phyloP scores from a whole-genome alignment of 192 early-diverging fungal genomes.

The Mortierella antarctica region DNA sequence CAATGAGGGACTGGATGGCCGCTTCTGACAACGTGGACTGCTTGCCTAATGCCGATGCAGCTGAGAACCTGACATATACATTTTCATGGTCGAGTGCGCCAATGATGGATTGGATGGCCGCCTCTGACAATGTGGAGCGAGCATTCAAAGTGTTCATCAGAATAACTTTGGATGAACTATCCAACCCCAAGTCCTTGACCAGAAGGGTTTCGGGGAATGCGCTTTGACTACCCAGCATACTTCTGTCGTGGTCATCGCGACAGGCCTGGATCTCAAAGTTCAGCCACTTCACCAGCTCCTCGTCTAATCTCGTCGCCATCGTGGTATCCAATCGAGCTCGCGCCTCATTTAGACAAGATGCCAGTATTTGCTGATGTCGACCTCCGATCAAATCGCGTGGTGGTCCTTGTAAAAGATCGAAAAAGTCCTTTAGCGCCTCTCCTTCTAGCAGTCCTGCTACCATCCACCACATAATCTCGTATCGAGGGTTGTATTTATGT shows the following conservation, averaged over 20 bases:
- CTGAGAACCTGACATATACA: neutral
- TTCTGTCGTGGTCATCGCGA: neutral
- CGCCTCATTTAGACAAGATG: conserved; percentile 8
- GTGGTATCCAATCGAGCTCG: neutral
- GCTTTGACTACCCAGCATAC: neutral
- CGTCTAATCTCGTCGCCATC: neutral
- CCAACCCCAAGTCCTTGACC: neutral
- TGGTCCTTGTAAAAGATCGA: conserved; percentile 1
- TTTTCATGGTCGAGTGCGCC: neutral
- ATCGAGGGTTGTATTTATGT: conserved; percentile 20
- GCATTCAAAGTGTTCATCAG: neutral
- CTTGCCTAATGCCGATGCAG: neutral
- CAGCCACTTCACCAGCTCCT: neutral
- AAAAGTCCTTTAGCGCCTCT: neutral
- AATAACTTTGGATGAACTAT: neutral
- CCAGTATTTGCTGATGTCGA: conserved; percentile 15
- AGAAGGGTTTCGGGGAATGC: conserved; percentile 3
- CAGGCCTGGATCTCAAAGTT: conserved; percentile 8
- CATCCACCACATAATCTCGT: conserved; percentile 27
- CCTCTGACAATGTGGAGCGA: conserved; percentile 1
- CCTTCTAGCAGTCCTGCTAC: conserved; percentile 19
- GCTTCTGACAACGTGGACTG: conserved; percentile 1
- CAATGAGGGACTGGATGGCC: conserved; percentile 5
- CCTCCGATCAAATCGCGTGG: conserved; percentile 15
- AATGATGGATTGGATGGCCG: neutral